Percentiles rank a stretch among this genome's conserved stretches.
These are phyloP conservation scores for Pseudoscleropodium purum DNA, from an alignment of 225 moss, liverwort and hornwort species.

Conservation along the genomic window DNA sequence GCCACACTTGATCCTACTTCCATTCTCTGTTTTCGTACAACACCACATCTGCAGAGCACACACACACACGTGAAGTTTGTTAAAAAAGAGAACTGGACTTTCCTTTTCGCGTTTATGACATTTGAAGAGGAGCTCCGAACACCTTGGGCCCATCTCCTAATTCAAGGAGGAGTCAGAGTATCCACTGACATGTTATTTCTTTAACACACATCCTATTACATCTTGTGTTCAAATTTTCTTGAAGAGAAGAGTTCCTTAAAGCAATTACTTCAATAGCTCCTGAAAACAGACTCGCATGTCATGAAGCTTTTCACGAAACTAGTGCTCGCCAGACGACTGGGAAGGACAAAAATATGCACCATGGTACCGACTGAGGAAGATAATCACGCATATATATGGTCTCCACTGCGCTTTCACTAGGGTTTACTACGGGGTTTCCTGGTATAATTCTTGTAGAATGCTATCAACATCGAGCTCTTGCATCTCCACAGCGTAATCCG, in stretches of 20 bases:
- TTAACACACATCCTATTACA: not conserved
- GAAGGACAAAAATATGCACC: not conserved
- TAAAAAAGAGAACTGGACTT: not conserved
- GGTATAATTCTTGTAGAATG: not conserved
- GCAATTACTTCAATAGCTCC: not conserved
- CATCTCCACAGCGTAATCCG: not conserved
- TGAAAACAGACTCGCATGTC: not conserved
- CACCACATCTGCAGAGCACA: conserved; percentile 1
- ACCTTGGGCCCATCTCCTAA: not conserved
- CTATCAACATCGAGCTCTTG: not conserved
- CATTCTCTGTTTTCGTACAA: conserved; percentile 1
- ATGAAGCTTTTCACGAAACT: not conserved
- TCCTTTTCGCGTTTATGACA: not conserved
- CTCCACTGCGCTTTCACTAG: not conserved
- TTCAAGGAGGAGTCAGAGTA: not conserved
- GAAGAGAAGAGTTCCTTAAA: not conserved
- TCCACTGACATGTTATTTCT: not conserved
- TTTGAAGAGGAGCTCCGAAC: not conserved
- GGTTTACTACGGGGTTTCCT: not conserved
- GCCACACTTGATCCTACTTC: not conserved
- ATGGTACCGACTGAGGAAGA: not conserved
- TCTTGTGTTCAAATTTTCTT: not conserved
- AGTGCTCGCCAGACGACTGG: not conserved
- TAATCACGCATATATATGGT: not conserved
- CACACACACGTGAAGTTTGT: not conserved